Base-by-base conservation (phyloP, 2,329 filamentous ascomycete species). In the Aspergillus niger region DNA sequence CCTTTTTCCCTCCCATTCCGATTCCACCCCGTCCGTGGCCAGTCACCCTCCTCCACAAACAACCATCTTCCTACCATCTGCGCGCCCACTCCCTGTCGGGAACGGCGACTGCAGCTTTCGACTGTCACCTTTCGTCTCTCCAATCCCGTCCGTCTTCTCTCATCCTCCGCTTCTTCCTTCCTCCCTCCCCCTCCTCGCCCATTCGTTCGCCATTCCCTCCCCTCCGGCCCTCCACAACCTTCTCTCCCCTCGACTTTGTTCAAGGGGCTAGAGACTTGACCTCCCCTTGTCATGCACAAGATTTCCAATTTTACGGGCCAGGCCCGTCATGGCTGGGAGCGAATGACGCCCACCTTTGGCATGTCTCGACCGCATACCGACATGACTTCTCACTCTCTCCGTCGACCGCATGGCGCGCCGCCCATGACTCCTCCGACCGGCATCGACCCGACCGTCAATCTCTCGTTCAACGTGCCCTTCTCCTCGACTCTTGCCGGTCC, bases 391-490 rank as follows among this genome's bases (percentile, higher is more conserved):
- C 79, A 82, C 65, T 78, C 82, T 61, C 77, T 84, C 71, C 86
- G 87, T 77, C 85, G 86, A 66, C 75, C 83, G 73, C 71, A 83
- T 71, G 73, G 72, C 48, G 75, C 75, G 61, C 74, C 76, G 36
- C 81, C 80, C 20, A 80, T 87, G 73, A 83, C 88, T 70, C 88
- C 90, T 67, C 86, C 89, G 60, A 88, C 89, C 66, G 83, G 89
- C 64, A 85, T 89, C 73, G 90, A 94, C 75, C 83, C 89, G 55
- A 88, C 87, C 67, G 91, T 98, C 77, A 92, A 96, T 78, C 89
- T 97, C 76, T 94, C 92, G 66, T 98, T 99, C 87, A 98, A 97
- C 75, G 90, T 99, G 52, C 95, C 95, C 63, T 97, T 98, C 79
- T 89, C 92, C 69, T 96, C 91, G 65, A 94, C 94, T 71, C 87